phyloP scores from a whole-genome alignment of 2,329 filamentous ascomycete genomes.

The Ophiostoma sp. region DNA sequence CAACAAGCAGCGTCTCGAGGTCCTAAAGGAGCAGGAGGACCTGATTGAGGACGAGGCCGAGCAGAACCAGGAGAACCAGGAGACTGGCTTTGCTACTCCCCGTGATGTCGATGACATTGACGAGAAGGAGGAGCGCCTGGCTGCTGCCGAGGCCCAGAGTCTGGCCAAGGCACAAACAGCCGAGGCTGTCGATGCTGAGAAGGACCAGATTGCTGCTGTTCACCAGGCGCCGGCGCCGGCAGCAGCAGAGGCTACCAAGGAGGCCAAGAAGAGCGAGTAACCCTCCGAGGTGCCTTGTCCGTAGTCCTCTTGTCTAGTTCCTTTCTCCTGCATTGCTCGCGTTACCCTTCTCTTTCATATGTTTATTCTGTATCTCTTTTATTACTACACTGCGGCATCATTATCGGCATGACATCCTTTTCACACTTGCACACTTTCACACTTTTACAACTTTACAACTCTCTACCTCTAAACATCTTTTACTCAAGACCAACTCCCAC shows the following conservation, averaged over 20 bases:
- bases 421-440: neutral
- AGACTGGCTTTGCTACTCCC: slow-evolving; percentile 66
- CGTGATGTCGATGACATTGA: slow-evolving; percentile 91
- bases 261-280: slow-evolving; percentile 28
- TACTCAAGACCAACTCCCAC: slow-evolving; percentile 16
- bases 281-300: neutral
- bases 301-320: neutral
- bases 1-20: slow-evolving; percentile 97
- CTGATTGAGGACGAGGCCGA: slow-evolving; percentile 95
- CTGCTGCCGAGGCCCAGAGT: slow-evolving; percentile 48
- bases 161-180: slow-evolving; percentile 35
- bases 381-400: slow-evolving; percentile 14
- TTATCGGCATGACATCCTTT: slow-evolving; percentile 1
- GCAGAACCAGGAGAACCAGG: slow-evolving; percentile 77
- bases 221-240: slow-evolving; percentile 37
- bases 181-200: slow-evolving; percentile 49
- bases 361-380: neutral
- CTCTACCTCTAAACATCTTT: neutral
- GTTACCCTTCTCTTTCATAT: neutral
- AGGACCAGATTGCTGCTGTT: slow-evolving; percentile 40
- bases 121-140: slow-evolving; percentile 73
- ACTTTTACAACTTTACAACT: neutral
- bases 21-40: slow-evolving; percentile 96
- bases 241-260: slow-evolving; percentile 30
- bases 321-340: neutral